Evolutionary conservation across 1,139 yeast species (phyloP), one percentile per base, ranked within the genome.

Genomic region (Taphrina wiesneri): DNA sequence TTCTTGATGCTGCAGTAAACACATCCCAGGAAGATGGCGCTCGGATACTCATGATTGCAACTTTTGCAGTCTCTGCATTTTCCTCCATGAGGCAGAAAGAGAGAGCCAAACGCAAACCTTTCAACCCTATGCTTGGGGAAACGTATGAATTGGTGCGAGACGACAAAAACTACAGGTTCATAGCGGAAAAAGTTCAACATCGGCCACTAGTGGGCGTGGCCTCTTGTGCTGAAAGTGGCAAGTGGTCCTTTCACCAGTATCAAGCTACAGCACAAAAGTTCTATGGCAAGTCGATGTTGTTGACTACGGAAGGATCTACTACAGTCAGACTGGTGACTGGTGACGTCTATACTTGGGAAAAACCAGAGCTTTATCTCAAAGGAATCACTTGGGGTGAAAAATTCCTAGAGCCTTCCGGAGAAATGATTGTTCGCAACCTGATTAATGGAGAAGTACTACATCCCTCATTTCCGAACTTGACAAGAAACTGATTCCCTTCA

Each of bases 341-440:
- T 7, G 67, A 59, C 21, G 62, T 66, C 11, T 89, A 85, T 73
- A 83, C 85, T 68, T 93, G 96, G 93, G 75, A 79, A 21, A 93
- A 87, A 71, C 97, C 99, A 9, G 85, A 89, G 0, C 86, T 96
- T 0, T 81, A 90, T 74, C 78, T 93, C 73, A 87, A 93, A 72
- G 92, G 92, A 73, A 82, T 93, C 65, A 86, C 93, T 73, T 96
- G 97, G 2, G 99, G 99, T 34, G 98, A 93, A 73, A 88, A 90
- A 75, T 93, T 91, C 75, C 81, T 90, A n/a, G 99, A 93, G 74
- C 99, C 99, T 1, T 80, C 83, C 1, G 87, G 90, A 9, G 76
- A 85, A 1, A 80, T 90, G 70, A 84, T 87, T 0, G 81, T 93
- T 3, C 39, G 41, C n/a, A 83, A 83, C 62, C 85, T 93, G 2